A percentile compares a stretch with the other conserved stretches of the same genome.
These are phyloP conservation scores for Suaeda aralocaspica DNA, from an alignment of 148 eudicot genomes.

Conservation along the genomic window DNA sequence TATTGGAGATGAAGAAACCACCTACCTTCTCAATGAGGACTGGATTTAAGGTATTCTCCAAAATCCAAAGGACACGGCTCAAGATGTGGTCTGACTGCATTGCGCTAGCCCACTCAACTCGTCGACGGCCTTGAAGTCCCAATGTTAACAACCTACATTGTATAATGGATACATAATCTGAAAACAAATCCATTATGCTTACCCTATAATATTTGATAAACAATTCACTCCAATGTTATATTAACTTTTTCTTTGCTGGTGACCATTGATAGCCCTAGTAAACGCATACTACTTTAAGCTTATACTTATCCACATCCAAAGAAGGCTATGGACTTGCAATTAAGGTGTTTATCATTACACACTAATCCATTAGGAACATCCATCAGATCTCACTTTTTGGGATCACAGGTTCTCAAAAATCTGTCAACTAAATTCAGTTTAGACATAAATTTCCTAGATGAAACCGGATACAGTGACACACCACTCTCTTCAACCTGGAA, in stretches of 20 bases:
- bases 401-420: too few relatives aligned
- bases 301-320: too few relatives aligned
- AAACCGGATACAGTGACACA: too few relatives aligned
- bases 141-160: conserved; percentile 60
- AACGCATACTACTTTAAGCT: too few relatives aligned
- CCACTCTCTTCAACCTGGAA: too few relatives aligned
- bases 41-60: conserved; percentile 78
- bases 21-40: conserved; percentile 81
- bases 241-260: not conserved
- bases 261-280: too few relatives aligned
- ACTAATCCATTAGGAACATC: too few relatives aligned
- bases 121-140: conserved; percentile 72
- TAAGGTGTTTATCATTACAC: too few relatives aligned
- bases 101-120: conserved; percentile 65
- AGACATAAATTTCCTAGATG: too few relatives aligned
- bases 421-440: too few relatives aligned
- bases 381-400: too few relatives aligned
- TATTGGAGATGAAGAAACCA: not conserved
- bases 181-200: not conserved
- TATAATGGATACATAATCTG: not conserved
- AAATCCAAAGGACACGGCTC: conserved; percentile 79
- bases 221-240: not conserved
- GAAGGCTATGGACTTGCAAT: too few relatives aligned
- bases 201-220: not conserved
- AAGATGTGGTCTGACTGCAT: conserved; percentile 60